These are phyloP conservation scores for Leishmania amazonensis DNA, from an alignment of 208 protist genomes.

Conservation along the genomic window DNA sequence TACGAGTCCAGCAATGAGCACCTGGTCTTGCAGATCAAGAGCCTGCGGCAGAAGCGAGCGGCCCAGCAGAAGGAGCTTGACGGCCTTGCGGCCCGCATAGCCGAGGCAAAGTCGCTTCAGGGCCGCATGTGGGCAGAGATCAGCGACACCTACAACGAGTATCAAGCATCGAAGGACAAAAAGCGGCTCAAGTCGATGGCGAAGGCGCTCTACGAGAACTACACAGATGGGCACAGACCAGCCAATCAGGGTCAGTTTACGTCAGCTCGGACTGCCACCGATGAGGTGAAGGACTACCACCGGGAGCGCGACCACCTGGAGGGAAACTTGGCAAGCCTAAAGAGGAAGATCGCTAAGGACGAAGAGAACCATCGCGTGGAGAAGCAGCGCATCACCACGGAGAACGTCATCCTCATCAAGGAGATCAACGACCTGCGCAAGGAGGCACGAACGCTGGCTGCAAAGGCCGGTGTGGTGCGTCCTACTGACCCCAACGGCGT, in stretches of 20 bases:
- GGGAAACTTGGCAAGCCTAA: slow-evolving; percentile 92
- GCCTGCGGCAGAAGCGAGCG: slow-evolving; percentile 93
- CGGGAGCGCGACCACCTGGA: slow-evolving; percentile 96
- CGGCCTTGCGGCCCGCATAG: slow-evolving; percentile 64
- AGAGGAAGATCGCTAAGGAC: slow-evolving; percentile 95
- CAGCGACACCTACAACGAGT: slow-evolving; percentile 66
- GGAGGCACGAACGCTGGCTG: slow-evolving; percentile 90
- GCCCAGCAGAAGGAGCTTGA: slow-evolving; percentile 93
- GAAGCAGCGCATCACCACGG: slow-evolving; percentile 92
- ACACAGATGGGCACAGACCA: slow-evolving; percentile 58
- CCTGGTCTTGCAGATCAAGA: slow-evolving; percentile 93
- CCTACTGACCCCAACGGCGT: slow-evolving; percentile 48
- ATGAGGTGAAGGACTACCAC: slow-evolving; percentile 95
- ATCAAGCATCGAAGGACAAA: slow-evolving; percentile 36
- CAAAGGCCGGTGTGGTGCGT: slow-evolving; percentile 60
- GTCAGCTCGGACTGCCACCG: slow-evolving; percentile 71
- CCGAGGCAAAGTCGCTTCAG: slow-evolving; percentile 81
- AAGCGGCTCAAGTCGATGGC: slow-evolving; percentile 91
- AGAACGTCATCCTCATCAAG: slow-evolving; percentile 95
- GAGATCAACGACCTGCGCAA: slow-evolving; percentile 97
- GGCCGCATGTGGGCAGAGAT: slow-evolving; percentile 91
- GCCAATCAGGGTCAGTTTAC: slow-evolving; percentile 38
- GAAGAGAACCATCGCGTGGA: slow-evolving; percentile 92
- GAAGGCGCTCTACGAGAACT: slow-evolving; percentile 93
- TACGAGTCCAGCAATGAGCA: slow-evolving; percentile 94